These are phyloP conservation scores for Chaetomiaceae sp. DNA, from an alignment of 2,329 filamentous ascomycete genomes.

Conservation along the genomic window DNA sequence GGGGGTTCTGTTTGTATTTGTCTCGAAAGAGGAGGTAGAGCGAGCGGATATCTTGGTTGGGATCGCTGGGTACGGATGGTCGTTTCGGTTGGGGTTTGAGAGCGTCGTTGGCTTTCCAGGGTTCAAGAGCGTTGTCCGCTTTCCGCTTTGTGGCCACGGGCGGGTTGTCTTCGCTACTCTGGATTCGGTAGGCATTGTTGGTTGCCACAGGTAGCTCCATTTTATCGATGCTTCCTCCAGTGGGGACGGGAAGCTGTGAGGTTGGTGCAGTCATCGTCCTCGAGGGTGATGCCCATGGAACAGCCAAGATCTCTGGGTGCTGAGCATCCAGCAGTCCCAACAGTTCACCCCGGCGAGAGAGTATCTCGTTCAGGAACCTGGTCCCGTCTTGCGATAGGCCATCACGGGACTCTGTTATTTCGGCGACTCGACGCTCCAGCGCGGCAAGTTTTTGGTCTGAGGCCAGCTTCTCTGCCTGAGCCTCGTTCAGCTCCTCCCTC, in stretches of 20 bases:
- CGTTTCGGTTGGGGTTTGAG: neutral
- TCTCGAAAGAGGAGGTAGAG: conserved; percentile 19
- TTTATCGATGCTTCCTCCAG: too few relatives aligned
- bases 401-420: neutral
- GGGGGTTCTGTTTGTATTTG: conserved; percentile 14
- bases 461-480: conserved; percentile 14
- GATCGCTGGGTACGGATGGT: neutral
- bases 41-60: conserved; percentile 15
- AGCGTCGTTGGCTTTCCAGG: neutral
- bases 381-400: neutral
- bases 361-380: conserved; percentile 4
- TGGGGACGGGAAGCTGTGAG: neutral
- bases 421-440: conserved; percentile 10
- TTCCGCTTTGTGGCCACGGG: too few relatives aligned
- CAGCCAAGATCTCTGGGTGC: too few relatives aligned
- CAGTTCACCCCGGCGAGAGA: conserved; percentile 1
- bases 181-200: too few relatives aligned
- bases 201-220: too few relatives aligned
- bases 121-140: too few relatives aligned
- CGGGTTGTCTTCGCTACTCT: neutral
- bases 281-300: too few relatives aligned
- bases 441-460: conserved; percentile 14
- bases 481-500: conserved; percentile 16
- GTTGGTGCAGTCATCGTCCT: neutral
- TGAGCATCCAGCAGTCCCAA: conserved; percentile 5